Percentiles rank a stretch among this genome's conserved stretches.
Conservation (phyloP, 2,329 filamentous ascomycete species). For the Exophiala calicioides region DNA sequence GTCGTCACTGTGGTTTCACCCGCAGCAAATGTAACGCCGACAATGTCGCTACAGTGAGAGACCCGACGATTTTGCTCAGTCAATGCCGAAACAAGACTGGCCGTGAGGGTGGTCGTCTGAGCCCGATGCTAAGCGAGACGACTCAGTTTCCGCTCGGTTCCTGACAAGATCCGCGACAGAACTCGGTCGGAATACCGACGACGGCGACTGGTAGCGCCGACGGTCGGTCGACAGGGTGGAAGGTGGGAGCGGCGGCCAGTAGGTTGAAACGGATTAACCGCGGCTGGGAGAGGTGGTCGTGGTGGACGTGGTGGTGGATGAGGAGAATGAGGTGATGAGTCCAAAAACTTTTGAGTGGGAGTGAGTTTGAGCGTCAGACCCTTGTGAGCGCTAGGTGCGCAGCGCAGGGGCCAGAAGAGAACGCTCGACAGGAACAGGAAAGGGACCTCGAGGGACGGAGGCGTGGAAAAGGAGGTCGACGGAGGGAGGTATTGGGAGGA, state of each 20-base stretch:
- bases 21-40: too few species aligned
- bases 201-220: neutral
- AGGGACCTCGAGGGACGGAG: slow-evolving; percentile 3
- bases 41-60: neutral
- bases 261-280: neutral
- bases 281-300: neutral
- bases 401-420: slow-evolving; percentile 12
- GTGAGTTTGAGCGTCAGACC: slow-evolving; percentile 9
- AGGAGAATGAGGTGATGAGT: slow-evolving; percentile 19
- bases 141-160: neutral
- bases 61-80: neutral
- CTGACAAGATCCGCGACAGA: too few species aligned
- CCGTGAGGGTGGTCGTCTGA: too few species aligned
- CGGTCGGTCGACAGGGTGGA: neutral
- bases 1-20: too few species aligned
- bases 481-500: slow-evolving; percentile 11
- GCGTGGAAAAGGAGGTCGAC: slow-evolving; percentile 4
- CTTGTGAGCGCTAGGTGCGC: slow-evolving; percentile 2
- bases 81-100: too few species aligned
- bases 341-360: slow-evolving; percentile 24
- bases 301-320: neutral
- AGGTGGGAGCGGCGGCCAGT: neutral
- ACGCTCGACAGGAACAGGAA: slow-evolving; percentile 15
- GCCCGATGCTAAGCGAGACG: neutral
- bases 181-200: neutral